Evolutionary conservation across 441 rosid genomes (phyloP), one percentile per base, ranked within the genome.

Genomic region (Bruguiera hainesii): DNA sequence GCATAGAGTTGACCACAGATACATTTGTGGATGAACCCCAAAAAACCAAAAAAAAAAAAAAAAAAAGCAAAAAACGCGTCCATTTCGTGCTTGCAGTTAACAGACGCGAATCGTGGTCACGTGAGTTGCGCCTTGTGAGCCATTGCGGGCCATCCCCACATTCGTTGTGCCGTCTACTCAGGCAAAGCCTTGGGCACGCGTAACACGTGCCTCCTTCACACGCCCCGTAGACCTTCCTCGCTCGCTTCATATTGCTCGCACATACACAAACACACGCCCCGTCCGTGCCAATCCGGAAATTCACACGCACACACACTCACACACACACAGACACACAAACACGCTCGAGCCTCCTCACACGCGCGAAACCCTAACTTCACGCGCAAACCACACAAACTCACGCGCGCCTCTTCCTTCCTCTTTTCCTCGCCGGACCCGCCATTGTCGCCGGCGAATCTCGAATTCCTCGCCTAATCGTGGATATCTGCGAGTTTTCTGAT

Each of bases 331-430:
- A 56, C 65, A 50, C 87, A 60, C 61, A 62, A 73, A 73, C 94
- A 87, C 89, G 93, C 78, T 83, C 79, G 88, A 68, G 60, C 60
- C 65, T 71, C 53, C 61, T 39, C 96, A 74, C 94, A 88, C 97
- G 91, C 80, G 91, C 79, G 93, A 83, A 80, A 66, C 82, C 84
- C 82, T 75, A 78, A 65, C 67, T 67, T 69, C 91, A 78, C 95
- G 83, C 93, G 88, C 87, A 25, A 42, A 69, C 66, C 75, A 61
- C 66, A 62, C 26, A 65, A 42, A 65, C 78, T 37, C 69, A 50
- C 81, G 70, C 79, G 79, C 83, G 67, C 72, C 73, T 46, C 11
- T 68, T 19, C 57, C 46, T 25, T 42, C 80, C 69, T 70, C 63
- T 69, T 29, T 61, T 69, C 48, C 67, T 71, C 69, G 76, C 84